phyloP scores from a whole-genome alignment of 2,329 filamentous ascomycete genomes.

The Chrysosporium keratinophilum region DNA sequence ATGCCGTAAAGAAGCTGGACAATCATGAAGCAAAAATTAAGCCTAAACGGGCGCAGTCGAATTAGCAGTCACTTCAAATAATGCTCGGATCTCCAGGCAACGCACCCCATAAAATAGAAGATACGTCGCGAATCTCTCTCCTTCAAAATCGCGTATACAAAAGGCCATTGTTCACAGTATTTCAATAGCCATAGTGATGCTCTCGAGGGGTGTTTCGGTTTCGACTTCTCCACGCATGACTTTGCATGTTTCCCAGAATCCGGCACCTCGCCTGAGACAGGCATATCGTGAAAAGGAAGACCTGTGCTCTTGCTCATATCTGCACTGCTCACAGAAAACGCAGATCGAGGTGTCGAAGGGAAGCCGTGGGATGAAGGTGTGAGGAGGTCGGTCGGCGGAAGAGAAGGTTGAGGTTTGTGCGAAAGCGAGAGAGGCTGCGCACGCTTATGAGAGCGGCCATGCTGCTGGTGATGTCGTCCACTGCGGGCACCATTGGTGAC shows the following conservation, averaged over 20 bases:
- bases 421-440: slow-evolving; percentile 7
- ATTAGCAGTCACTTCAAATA: neutral
- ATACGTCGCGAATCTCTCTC: slow-evolving; percentile 92
- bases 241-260: neutral
- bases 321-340: neutral
- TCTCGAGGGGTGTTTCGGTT: slow-evolving; percentile 47
- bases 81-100: slow-evolving; percentile 4
- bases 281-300: slow-evolving; percentile 4
- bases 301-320: neutral
- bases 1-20: slow-evolving; percentile 93
- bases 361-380: neutral
- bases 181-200: slow-evolving; percentile 65
- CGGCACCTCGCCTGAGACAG: neutral
- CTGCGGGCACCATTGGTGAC: slow-evolving; percentile 15
- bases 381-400: neutral
- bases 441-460: slow-evolving; percentile 13
- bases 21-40: slow-evolving; percentile 92
- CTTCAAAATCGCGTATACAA: slow-evolving; percentile 73
- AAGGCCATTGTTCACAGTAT: slow-evolving; percentile 58
- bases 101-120: slow-evolving; percentile 90
- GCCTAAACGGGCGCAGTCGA: slow-evolving; percentile 39
- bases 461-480: slow-evolving; percentile 9
- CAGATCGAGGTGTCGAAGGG: slow-evolving; percentile 1
- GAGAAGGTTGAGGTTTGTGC: neutral
- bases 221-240: slow-evolving; percentile 24